Evolutionary conservation across 1,139 yeast species (phyloP).

Genomic region (Pichiaceae sp.): DNA sequence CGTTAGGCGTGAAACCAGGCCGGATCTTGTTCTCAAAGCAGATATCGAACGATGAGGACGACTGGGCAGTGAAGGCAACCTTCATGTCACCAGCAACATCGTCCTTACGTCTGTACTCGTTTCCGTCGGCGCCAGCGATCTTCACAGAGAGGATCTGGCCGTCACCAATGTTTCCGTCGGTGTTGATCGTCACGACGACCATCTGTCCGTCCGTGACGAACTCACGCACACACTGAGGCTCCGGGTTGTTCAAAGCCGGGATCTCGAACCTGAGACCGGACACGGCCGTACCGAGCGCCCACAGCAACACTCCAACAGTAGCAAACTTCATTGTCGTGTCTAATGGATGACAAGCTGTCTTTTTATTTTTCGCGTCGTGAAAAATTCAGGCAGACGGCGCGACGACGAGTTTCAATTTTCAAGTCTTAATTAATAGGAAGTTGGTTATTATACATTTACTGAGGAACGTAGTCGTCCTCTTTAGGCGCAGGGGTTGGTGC

Average conservation of each 20-base stretch:
- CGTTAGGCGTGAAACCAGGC: slow-evolving; percentile 29
- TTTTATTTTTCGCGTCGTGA: no score
- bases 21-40: slow-evolving; percentile 67
- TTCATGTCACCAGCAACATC: slow-evolving; percentile 57
- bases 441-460: not conserved
- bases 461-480: slow-evolving; percentile 17
- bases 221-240: slow-evolving; percentile 76
- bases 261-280: slow-evolving; percentile 22
- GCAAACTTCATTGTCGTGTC: not conserved
- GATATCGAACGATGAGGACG: slow-evolving; percentile 80
- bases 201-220: slow-evolving; percentile 77
- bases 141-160: slow-evolving; percentile 68
- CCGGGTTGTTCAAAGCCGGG: slow-evolving; percentile 19
- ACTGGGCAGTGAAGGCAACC: slow-evolving; percentile 77
- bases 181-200: slow-evolving; percentile 72
- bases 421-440: slow-evolving; percentile 1
- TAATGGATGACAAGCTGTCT: no score
- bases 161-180: slow-evolving; percentile 71
- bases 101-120: slow-evolving; percentile 59
- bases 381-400: not conserved
- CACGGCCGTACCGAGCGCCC: slow-evolving; percentile 3
- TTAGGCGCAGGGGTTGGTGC: slow-evolving; percentile 24
- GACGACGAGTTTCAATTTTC: not conserved
- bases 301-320: not conserved
- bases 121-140: slow-evolving; percentile 60